Evolutionary conservation across 352 stramenopile genomes (phyloP), one percentile per base, ranked within the genome.

Genomic region (Thalassiosira oceanica): DNA sequence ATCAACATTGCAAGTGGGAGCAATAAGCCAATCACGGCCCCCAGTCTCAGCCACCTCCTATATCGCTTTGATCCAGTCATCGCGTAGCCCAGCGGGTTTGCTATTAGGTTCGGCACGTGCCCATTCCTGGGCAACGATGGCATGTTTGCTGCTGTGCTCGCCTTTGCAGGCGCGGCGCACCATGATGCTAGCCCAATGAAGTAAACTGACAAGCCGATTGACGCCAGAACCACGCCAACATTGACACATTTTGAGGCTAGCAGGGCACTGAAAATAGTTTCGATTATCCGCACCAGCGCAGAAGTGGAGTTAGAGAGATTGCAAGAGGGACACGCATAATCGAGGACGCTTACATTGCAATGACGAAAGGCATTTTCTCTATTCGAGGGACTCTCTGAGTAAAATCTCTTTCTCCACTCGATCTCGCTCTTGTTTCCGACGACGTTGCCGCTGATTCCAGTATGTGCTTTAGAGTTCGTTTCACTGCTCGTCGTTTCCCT

Each of bases 41-140:
- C 81, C 3, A 65, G 21, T 31, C 70, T 60, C 5, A 86, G 42
- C 81, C 81, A 89, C 29, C 28, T 33, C 8, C 66, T 57, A 44
- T 89, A 89, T 2, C 31, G 28, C 20, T 18, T 45, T 6, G 74
- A 86, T 51, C 69, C 43, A 11, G 69, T 74, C 26, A 79, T 60
- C 0, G 33, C 27, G 24, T 37, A 29, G 13, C 80, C 80, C 36
- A 89, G 18, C 3, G 81, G 81, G 70, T 86, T 89, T 7, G 61
- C 67, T 20, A 89, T 50, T 16, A 87, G 50, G 21, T 43, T 46
- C 3, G 81, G 81, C 24, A 89, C 81, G 52, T 89, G 81, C 29
- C 81, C 81, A 44, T 85, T 78, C 1, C 60, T 50, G 41, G 81
- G 81, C 2, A 85, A 31, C 2, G 70, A 72, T 21, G 81, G 78